A percentile compares a stretch with the other conserved stretches of the same genome.
Evolutionary conservation across 148 eudicot genomes (phyloP).

Genomic region (Gaultheria prostrata): DNA sequence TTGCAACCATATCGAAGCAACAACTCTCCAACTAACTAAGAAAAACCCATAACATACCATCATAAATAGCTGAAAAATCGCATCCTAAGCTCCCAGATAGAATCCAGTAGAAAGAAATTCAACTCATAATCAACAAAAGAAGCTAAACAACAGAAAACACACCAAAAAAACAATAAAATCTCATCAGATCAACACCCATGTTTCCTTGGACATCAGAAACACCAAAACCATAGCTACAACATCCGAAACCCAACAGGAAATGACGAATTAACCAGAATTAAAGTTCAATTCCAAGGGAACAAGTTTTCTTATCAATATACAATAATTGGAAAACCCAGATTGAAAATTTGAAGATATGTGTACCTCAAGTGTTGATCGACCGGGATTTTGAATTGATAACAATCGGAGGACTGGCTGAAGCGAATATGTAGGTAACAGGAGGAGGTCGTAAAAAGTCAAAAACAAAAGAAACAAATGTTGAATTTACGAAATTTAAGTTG

Average conservation of each 20-base stretch:
- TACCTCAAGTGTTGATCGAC: conserved; percentile 7
- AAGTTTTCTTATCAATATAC: background rate
- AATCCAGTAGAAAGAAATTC: background rate
- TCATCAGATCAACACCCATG: background rate
- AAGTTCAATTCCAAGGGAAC: background rate
- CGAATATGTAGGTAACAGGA: background rate
- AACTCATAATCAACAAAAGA: background rate
- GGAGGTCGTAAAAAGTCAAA: background rate
- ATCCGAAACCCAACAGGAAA: background rate
- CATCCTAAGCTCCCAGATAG: background rate
- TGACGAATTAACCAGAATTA: background rate
- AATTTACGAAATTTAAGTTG: background rate
- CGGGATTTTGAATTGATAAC: background rate
- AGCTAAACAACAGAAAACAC: background rate
- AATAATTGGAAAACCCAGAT: background rate
- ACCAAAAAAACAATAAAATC: background rate
- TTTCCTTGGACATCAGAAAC: background rate
- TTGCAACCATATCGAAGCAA: background rate
- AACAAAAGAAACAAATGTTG: background rate
- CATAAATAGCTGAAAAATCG: background rate
- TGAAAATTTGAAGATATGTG: background rate
- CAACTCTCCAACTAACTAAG: background rate
- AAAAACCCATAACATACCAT: background rate
- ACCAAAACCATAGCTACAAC: background rate
- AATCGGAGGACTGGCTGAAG: background rate